Evolutionary conservation across 371 early-diverging fungal genomes (phyloP).

Genomic region (Rhizopus arrhizus): DNA sequence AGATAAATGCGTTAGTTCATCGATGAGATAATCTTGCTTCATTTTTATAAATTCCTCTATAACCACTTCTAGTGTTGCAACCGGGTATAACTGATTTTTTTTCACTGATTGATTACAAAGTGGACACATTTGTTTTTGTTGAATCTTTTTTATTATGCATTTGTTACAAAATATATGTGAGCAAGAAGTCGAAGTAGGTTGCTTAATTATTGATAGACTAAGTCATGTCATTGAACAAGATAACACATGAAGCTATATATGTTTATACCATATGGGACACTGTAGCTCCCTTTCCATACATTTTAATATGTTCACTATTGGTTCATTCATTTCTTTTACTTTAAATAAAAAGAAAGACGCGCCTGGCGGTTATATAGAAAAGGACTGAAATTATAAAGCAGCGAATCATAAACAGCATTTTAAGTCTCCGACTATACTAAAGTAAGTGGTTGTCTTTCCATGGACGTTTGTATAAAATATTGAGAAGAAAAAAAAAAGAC

Average conservation of each 20-base stretch:
- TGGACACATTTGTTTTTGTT: slow-evolving; percentile 2
- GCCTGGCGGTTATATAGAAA: too few relatives aligned
- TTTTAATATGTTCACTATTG: background rate
- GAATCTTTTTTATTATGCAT: slow-evolving; percentile 5
- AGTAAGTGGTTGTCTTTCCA: background rate
- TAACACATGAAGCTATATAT: background rate
- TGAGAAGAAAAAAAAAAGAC: background rate
- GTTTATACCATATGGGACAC: slow-evolving; percentile 1
- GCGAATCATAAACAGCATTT: too few relatives aligned
- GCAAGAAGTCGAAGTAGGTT: slow-evolving; percentile 11
- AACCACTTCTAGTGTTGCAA: slow-evolving; percentile 4
- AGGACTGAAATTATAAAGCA: too few relatives aligned
- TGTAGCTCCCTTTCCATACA: slow-evolving; percentile 3
- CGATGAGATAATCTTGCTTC: slow-evolving; percentile 7
- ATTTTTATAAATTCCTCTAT: slow-evolving; percentile 10
- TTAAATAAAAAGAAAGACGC: too few relatives aligned
- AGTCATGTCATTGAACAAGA: background rate
- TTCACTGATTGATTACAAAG: background rate
- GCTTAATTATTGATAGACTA: slow-evolving; percentile 5
- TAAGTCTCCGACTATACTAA: too few relatives aligned
- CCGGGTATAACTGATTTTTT: background rate
- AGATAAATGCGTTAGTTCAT: background rate
- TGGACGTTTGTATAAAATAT: background rate
- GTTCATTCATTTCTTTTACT: background rate
- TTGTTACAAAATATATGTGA: slow-evolving; percentile 17